Evolutionary conservation across 148 eudicot genomes (phyloP), one percentile per base, ranked within the genome.

Genomic region (Suaeda aralocaspica): DNA sequence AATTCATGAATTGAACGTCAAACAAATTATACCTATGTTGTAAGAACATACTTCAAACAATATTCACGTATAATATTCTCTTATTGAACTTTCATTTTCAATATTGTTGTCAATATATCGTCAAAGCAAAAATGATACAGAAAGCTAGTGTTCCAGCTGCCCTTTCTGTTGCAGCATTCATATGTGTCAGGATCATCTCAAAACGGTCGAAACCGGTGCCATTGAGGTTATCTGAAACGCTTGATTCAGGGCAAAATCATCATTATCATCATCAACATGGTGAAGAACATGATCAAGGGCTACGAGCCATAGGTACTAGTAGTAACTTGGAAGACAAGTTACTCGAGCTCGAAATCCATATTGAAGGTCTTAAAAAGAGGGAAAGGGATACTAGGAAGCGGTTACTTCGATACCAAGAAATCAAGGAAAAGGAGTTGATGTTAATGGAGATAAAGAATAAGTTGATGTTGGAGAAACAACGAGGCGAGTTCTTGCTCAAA

Each of bases 121-220:
- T 48, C 84, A 74, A 84, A 77, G 64, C 79, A 51, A 77, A 83
- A 31, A 55, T 69, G 30, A 69, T 82, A 59, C n/a, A n/a, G n/a
- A 84, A 76, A 65, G 84, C 81, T 48, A 82, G 86, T 15, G 82
- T 86, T 51, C 79, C 90, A 13, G 24, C 77, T 6, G 87, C 75
- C 14, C 59, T 86, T 60, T 64, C 90, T 66, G 64, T 74, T 59
- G 84, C 81, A 68, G 84, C 85, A 62, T 80, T 74, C 49, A 59
- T 86, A 13, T 31, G 75, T 58, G 76, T 81, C 0, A 77, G 58
- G 52, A 46, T 82, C 30, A 34, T 64, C 19, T 46, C 68, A 0
- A 78, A 71, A 36, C 85, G 68, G 28, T 41, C 53, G 18, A 41
- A 25, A 49, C 16, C 53, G 9, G 18, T 9, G 53, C 18, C 22